These are phyloP conservation scores for Isoetes taiwanensis DNA, from an alignment of 75 land plant genomes.

Conservation along the genomic window DNA sequence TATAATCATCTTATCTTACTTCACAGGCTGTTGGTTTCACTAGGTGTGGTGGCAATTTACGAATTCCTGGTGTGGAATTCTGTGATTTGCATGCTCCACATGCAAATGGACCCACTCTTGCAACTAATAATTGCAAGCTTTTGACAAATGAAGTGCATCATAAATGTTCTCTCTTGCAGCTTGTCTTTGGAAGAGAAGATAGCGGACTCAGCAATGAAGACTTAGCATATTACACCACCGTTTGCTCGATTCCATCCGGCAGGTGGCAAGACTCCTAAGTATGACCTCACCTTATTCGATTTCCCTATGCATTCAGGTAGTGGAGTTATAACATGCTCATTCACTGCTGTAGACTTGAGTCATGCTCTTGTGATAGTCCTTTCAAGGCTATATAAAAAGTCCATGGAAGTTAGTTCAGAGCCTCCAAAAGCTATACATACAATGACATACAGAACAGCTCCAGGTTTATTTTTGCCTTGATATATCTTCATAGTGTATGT, in stretches of 20 bases:
- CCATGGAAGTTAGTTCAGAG: too few species aligned
- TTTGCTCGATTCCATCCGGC: constrained; percentile 17
- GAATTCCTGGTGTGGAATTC: constrained; percentile 9
- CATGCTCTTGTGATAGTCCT: constrained; percentile 25
- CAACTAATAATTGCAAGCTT: not conserved
- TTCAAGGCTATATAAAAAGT: constrained; percentile 13
- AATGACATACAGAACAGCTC: constrained; percentile 8
- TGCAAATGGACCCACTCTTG: constrained; percentile 5
- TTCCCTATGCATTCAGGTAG: not conserved
- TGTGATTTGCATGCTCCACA: constrained; percentile 11
- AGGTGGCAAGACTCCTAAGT: constrained; percentile 21
- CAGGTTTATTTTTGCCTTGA: constrained; percentile 9
- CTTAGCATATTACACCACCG: constrained; percentile 23
- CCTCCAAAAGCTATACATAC: constrained; percentile 7
- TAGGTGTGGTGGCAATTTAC: constrained; percentile 13
- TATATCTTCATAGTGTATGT: not conserved
- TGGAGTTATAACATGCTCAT: not conserved
- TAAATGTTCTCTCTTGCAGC: constrained; percentile 10
- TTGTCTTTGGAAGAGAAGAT: constrained; percentile 27
- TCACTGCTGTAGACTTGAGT: constrained; percentile 19
- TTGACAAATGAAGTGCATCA: not conserved
- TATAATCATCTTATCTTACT: not conserved
- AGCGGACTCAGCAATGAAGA: constrained; percentile 21
- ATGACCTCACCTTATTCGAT: not conserved
- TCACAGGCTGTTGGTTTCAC: constrained; percentile 27